Percentiles rank a stretch among this genome's conserved stretches.
Conservation (phyloP, 768 basidiomycete genomes). For the Scleroderma citrinum region DNA sequence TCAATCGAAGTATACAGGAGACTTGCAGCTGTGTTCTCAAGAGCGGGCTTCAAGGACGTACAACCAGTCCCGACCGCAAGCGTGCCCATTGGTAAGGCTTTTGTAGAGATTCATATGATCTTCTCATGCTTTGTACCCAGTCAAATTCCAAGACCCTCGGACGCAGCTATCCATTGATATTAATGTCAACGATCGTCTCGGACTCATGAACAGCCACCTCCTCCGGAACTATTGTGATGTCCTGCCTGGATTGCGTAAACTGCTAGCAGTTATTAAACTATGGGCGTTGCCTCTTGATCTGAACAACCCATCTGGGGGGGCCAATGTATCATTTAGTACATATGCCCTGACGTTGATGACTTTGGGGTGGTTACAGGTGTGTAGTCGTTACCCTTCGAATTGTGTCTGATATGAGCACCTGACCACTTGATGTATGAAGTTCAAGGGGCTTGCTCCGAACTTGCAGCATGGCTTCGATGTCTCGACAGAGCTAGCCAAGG, state of each 20-base stretch:
- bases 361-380: conserved; percentile 53
- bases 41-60: conserved; percentile 30
- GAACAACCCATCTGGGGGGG: conserved; percentile 36
- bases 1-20: conserved; percentile 16
- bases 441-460: conserved; percentile 41
- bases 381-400: not conserved
- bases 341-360: conserved; percentile 59
- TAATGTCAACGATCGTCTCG: conserved; percentile 59
- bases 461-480: conserved; percentile 37
- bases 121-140: conserved; percentile 25
- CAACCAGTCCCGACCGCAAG: conserved; percentile 27
- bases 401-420: not conserved
- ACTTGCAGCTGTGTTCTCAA: conserved; percentile 25
- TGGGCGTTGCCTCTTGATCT: conserved; percentile 55
- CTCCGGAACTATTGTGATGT: conserved; percentile 46
- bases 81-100: conserved; percentile 38
- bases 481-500: conserved; percentile 1
- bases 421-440: conserved; percentile 26
- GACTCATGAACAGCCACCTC: conserved; percentile 44
- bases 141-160: conserved; percentile 44
- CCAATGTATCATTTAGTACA: conserved; percentile 46
- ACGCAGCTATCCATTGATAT: conserved; percentile 45
- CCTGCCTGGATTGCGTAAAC: conserved; percentile 36
- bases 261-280: conserved; percentile 45
- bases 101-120: not conserved